phyloP scores from a whole-genome alignment of 257 asterid species.

The Scutellaria galericulata region DNA sequence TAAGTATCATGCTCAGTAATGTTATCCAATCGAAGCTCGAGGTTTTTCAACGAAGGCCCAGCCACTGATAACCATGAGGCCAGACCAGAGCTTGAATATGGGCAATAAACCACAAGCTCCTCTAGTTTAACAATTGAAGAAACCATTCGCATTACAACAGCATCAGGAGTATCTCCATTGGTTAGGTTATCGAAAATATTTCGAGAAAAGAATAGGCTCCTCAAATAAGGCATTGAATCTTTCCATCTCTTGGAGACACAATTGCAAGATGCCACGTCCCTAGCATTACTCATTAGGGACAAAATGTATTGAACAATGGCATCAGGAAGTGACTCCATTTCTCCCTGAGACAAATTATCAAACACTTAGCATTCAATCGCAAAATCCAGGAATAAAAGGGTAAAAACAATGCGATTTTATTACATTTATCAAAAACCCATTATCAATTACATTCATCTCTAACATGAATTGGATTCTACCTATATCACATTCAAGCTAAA shows the following conservation, averaged over 20 bases:
- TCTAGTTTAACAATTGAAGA: slow-evolving; percentile 59
- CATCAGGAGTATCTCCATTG: slow-evolving; percentile 60
- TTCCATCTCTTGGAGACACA: slow-evolving; percentile 93
- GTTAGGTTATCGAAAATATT: slow-evolving; percentile 73
- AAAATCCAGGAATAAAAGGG: not conserved
- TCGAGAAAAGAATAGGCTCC: slow-evolving; percentile 73
- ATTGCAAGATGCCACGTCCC: slow-evolving; percentile 81
- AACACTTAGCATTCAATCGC: slow-evolving; percentile 45
- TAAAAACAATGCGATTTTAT: not conserved
- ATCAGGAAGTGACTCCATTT: slow-evolving; percentile 89
- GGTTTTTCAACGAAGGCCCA: slow-evolving; percentile 63
- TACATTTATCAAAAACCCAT: not conserved
- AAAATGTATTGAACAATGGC: slow-evolving; percentile 73
- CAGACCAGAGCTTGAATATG: slow-evolving; percentile 72
- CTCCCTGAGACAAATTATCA: slow-evolving; percentile 47
- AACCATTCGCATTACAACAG: slow-evolving; percentile 57
- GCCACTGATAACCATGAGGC: slow-evolving; percentile 64
- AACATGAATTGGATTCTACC: not conserved
- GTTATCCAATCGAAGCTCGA: slow-evolving; percentile 91
- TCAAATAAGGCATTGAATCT: slow-evolving; percentile 70
- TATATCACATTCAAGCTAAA: not conserved
- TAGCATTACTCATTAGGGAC: slow-evolving; percentile 68
- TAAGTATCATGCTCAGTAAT: slow-evolving; percentile 51
- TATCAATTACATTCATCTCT: not conserved
- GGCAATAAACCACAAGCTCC: slow-evolving; percentile 85